phyloP scores from a whole-genome alignment of 345 rosid genomes.

The Salix koriyanagi region DNA sequence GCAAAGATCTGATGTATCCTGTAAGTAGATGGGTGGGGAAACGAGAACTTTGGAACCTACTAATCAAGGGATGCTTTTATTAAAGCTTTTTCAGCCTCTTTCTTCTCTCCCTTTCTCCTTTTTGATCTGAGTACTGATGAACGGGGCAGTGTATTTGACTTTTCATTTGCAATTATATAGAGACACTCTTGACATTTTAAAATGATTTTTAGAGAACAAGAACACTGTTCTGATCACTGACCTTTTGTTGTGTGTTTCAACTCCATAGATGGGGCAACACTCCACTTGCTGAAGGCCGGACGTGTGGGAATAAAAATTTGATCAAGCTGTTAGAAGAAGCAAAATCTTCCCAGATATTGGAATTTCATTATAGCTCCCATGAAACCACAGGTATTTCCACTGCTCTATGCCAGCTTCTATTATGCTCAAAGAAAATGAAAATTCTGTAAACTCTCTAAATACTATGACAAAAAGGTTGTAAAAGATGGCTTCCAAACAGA shows the following conservation, averaged over 20 bases:
- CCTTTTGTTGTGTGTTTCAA: not conserved
- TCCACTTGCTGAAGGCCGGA: conserved; percentile 67
- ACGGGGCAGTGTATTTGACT: not conserved
- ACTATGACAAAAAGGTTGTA: not conserved
- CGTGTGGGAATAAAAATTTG: conserved; percentile 77
- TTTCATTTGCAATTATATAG: not conserved
- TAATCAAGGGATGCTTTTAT: not conserved
- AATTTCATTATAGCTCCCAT: conserved; percentile 26
- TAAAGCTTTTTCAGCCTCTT: not conserved
- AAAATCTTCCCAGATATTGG: conserved; percentile 40
- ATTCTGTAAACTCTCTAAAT: not conserved
- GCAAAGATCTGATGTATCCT: not conserved
- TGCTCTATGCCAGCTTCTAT: not conserved
- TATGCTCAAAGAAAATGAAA: not conserved
- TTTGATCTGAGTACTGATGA: not conserved
- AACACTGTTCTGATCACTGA: not conserved
- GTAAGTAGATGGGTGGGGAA: not conserved
- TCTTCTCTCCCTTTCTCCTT: not conserved
- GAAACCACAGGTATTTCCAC: conserved; percentile 46
- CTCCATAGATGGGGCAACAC: conserved; percentile 78
- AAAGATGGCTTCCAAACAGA: not conserved
- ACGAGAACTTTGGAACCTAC: not conserved
- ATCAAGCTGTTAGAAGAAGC: conserved; percentile 72
- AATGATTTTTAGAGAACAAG: not conserved
- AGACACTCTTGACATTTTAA: not conserved